Base-by-base conservation (phyloP, 2,329 filamentous ascomycete genomes). In the Ploettnerulaceae sp. region DNA sequence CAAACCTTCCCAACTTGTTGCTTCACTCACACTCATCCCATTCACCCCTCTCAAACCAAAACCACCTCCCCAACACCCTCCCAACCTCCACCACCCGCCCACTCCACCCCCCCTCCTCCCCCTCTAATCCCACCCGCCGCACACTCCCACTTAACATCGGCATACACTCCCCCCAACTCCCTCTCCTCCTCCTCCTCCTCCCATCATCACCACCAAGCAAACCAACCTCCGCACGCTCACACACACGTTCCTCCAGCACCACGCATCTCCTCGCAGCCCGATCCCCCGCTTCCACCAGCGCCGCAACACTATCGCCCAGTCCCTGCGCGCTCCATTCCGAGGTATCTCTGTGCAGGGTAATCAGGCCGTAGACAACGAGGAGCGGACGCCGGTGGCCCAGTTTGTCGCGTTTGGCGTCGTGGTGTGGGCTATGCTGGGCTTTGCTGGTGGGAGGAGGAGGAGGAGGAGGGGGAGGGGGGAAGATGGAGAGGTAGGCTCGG, bases 301-400 rank as follows among this genome's bases (percentile, higher is more conserved):
- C 67, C 2, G 84, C 74, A n/a, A 80, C 71, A 1, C 81, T 82
- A 47, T 73, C 73, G 15, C 77, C 73, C 9, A 90, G 63, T 0
- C 85, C 86, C 64, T 89, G 86, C 0, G 81, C 84, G 40, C 83
- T 89, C 77, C 84, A 89, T 49, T 86, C 82, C 52, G 80, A 80
- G 0, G 82, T 85, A 44, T 77, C 73, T 18, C 77, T 74, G 62
- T 90, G 86, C 32, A 86, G 64, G 15, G 74, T 69, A 12, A 89
- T 60, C 32, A 85, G 72, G 40, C 83, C 81, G 56, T 87, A 84
- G 1, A 86, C 66, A 1, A 87, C 63, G 3, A 89, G 66, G 17
- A 73, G 62, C 0, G 76, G 73, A 15, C 51, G 45, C 18, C 52
- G 42, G 21, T 40, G 57, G 2, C 51, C 55, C 18, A 39, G 43